phyloP scores from a whole-genome alignment of 768 basidiomycete species.

The Goffeauzyma gilvescens region DNA sequence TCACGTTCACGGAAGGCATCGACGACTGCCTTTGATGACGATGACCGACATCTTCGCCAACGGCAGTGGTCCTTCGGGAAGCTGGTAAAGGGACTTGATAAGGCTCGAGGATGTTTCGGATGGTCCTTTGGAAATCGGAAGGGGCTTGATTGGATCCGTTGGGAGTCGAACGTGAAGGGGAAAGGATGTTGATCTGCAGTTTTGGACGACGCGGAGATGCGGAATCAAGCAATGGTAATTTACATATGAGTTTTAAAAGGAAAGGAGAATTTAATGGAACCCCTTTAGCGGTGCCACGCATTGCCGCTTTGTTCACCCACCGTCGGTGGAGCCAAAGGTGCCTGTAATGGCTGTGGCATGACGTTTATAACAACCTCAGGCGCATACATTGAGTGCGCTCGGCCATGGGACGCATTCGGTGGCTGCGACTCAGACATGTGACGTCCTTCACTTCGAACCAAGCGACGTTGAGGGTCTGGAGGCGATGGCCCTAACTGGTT shows the following conservation, averaged over 20 bases:
- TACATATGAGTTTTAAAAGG: not conserved
- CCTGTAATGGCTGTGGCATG: not conserved
- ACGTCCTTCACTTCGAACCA: no score
- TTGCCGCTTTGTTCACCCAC: constrained; percentile 2
- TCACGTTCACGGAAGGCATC: not conserved
- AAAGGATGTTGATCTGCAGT: not conserved
- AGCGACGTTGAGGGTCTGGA: no score
- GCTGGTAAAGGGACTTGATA: constrained; percentile 15
- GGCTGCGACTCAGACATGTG: not conserved
- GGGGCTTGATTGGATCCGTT: constrained; percentile 5
- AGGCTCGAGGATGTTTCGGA: constrained; percentile 12
- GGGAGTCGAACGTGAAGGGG: not conserved
- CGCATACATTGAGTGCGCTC: not conserved
- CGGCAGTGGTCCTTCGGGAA: constrained; percentile 10
- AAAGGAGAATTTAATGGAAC: not conserved
- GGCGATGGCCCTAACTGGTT: no score
- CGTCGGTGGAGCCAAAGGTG: not conserved
- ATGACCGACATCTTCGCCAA: constrained; percentile 6
- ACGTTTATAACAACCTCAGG: not conserved
- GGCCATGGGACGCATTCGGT: not conserved
- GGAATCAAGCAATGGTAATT: no score
- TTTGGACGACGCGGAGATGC: no score
- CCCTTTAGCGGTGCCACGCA: not conserved
- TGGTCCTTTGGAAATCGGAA: constrained; percentile 12
- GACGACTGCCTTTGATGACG: constrained; percentile 1